Evolutionary conservation across 1,139 yeast genomes (phyloP), one percentile per base, ranked within the genome.

Genomic region (Saccharomycopsis phalli): DNA sequence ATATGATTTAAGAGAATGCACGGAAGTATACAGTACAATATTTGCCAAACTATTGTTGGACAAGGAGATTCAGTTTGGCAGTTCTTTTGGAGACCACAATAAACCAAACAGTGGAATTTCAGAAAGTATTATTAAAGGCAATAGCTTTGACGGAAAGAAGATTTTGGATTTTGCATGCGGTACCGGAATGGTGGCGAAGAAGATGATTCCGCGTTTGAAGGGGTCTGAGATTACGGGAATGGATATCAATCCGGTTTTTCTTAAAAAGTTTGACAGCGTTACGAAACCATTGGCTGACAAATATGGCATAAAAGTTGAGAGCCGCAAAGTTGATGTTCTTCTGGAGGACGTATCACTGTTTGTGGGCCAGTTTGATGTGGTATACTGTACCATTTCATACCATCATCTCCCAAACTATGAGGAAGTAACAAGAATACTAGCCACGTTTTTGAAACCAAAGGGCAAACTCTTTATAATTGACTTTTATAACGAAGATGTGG

Each of bases 131-230:
- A n/a, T n/a, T n/a, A n/a, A n/a, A n/a, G n/a, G n/a, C n/a, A n/a
- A n/a, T n/a, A n/a, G n/a, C n/a, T n/a, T n/a, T n/a, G n/a, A n/a
- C n/a, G 23, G 26, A 8, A 13, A 18, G 3, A 31, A 31, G 10
- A 2, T 31, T 18, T 13, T 31, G 21, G 34, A 31, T 31, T 31
- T 31, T 31, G 34, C 34, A 6, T 31, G 34, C 20, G 34, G 34
- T 2, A 31, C 34, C 13, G 34, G 34, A 8, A 13, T 31, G 10
- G 17, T 17, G 8, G 11, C 34, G 10, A 13, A 31, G 20, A 8
- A 8, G 13, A 8, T 31, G 7, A 17, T 31, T 31, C 25, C 13
- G 7, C 10, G 20, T 17, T 10, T 29, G 13, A 21, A 25, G 11
- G 21, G 5, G 6, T 17, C 20, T 7, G 17, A 34, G 16, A 14